phyloP scores from a whole-genome alignment of 306 rosid genomes.

The Begonia loranthoides region DNA sequence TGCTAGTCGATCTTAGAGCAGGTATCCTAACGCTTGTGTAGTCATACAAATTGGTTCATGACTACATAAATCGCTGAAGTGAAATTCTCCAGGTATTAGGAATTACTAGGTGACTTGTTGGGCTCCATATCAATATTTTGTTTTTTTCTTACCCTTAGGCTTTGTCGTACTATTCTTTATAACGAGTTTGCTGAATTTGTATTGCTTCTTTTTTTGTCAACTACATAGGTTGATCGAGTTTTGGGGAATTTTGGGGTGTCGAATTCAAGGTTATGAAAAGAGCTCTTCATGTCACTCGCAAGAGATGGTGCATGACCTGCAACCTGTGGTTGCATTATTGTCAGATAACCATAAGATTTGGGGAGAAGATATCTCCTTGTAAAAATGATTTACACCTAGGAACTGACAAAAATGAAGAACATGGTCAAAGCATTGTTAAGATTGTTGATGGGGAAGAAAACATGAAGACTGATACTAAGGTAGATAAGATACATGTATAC shows the following conservation, averaged over 20 bases:
- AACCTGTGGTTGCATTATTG: conserved; percentile 32
- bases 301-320: conserved; percentile 31
- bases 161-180: conserved; percentile 1
- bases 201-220: conserved; percentile 7
- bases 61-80: background rate
- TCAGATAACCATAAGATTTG: conserved; percentile 33
- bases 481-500: conserved; percentile 54
- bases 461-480: conserved; percentile 29
- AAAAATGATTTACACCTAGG: conserved; percentile 45
- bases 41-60: too few species aligned
- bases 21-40: too few species aligned
- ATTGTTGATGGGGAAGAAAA: conserved; percentile 36
- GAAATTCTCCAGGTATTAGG: conserved; percentile 65
- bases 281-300: conserved; percentile 29
- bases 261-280: conserved; percentile 37
- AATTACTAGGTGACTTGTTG: conserved; percentile 14
- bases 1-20: too few species aligned
- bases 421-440: conserved; percentile 29
- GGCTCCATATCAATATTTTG: conserved; percentile 8
- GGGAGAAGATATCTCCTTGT: conserved; percentile 36
- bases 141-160: conserved; percentile 1
- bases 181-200: background rate
- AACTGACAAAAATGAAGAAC: conserved; percentile 30
- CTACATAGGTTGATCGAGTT: conserved; percentile 82
- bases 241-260: conserved; percentile 97